Evolutionary conservation across 1,139 yeast species (phyloP).

Genomic region (Pichia sp.): DNA sequence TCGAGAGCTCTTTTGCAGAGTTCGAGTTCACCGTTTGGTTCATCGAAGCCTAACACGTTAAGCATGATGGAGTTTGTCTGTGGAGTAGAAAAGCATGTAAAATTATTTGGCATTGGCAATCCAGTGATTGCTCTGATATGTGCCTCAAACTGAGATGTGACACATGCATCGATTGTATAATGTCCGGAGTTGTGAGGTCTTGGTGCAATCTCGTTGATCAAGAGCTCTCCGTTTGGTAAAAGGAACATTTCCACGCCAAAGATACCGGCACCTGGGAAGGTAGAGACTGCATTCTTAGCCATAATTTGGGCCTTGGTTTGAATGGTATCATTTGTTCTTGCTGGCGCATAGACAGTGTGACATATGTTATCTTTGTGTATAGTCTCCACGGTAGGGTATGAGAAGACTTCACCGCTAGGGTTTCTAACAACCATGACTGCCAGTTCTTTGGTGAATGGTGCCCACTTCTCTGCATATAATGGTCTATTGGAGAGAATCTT

Average conservation of each 20-base stretch:
- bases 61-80: slow-evolving; percentile 85
- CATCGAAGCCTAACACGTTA: slow-evolving; percentile 75
- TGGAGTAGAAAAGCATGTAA: slow-evolving; percentile 65
- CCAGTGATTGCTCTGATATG: slow-evolving; percentile 88
- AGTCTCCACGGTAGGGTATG: slow-evolving; percentile 95
- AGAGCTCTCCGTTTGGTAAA: slow-evolving; percentile 60
- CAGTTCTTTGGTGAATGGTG: slow-evolving; percentile 81
- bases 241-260: slow-evolving; percentile 98
- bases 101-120: slow-evolving; percentile 77
- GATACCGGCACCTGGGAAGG: slow-evolving; percentile 93
- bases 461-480: slow-evolving; percentile 94
- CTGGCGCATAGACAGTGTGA: slow-evolving; percentile 94
- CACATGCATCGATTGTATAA: slow-evolving; percentile 95
- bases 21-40: slow-evolving; percentile 61
- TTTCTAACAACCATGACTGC: slow-evolving; percentile 97
- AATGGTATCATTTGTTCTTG: slow-evolving; percentile 70
- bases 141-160: slow-evolving; percentile 95
- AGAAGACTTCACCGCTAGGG: slow-evolving; percentile 69
- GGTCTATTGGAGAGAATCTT: slow-evolving; percentile 60
- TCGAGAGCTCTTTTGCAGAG: slow-evolving; percentile 74
- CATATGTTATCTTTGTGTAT: slow-evolving; percentile 87
- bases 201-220: slow-evolving; percentile 94
- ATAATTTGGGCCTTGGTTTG: slow-evolving; percentile 65
- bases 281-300: slow-evolving; percentile 80
- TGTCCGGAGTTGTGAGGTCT: slow-evolving; percentile 99